Conservation (phyloP, 176 grass and related monocot species). For the Saccharum spontaneum region DNA sequence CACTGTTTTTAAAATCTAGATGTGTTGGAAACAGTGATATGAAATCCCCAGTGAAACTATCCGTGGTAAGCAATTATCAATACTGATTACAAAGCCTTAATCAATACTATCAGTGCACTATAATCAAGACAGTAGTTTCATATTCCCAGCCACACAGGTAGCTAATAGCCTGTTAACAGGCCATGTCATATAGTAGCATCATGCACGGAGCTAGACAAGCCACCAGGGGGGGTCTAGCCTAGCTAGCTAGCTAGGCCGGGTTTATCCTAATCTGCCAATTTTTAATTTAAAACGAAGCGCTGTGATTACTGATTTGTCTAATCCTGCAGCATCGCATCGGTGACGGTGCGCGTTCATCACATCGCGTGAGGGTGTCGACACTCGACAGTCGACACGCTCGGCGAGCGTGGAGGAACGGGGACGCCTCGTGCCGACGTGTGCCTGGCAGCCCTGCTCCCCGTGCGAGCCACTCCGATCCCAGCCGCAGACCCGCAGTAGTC, state of each 20-base stretch:
- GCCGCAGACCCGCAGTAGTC: not conserved
- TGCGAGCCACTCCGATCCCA: not conserved
- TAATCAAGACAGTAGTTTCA: no score
- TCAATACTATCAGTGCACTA: no score
- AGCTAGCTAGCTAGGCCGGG: not conserved
- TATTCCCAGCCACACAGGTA: no score
- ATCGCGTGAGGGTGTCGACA: conserved; percentile 30
- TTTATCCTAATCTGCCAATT: not conserved
- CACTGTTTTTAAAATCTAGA: no score
- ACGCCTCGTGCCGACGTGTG: conserved; percentile 19
- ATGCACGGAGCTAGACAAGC: not conserved
- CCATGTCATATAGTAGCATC: no score
- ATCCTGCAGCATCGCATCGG: not conserved
- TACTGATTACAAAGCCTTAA: no score
- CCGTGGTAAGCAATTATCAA: no score
- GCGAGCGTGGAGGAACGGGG: conserved; percentile 9
- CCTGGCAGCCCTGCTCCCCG: not conserved
- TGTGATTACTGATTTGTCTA: not conserved
- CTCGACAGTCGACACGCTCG: conserved; percentile 36
- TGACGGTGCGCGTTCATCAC: not conserved
- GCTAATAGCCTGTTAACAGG: no score
- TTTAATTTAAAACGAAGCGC: not conserved
- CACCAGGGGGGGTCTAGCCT: not conserved
- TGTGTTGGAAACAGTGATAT: no score
- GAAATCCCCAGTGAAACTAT: no score